phyloP scores from a whole-genome alignment of 768 basidiomycete species.

The Hypholoma sublateritium region DNA sequence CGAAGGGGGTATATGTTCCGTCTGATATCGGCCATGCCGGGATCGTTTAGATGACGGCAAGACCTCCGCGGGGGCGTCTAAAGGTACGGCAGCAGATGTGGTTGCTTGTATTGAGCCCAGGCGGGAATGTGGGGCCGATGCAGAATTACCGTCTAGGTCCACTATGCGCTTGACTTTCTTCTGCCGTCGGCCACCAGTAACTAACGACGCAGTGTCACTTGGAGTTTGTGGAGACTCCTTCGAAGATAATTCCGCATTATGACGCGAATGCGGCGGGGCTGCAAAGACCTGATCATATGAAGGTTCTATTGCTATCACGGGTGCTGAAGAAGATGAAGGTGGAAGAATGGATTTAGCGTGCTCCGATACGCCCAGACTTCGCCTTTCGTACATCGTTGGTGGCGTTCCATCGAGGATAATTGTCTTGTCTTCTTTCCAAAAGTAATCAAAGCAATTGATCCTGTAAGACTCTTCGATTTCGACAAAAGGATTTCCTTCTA shows the following conservation, averaged over 20 bases:
- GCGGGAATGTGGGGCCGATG: constrained; percentile 29
- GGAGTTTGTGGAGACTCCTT: constrained; percentile 12
- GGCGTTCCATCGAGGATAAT: constrained; percentile 73
- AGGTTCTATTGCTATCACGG: constrained; percentile 53
- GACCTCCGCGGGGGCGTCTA: background rate
- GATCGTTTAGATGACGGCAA: constrained; percentile 17
- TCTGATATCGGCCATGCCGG: constrained; percentile 52
- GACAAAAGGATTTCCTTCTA: constrained; percentile 81
- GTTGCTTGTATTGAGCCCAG: constrained; percentile 23
- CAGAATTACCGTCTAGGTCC: constrained; percentile 58
- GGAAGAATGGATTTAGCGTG: constrained; percentile 53
- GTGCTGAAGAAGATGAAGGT: constrained; percentile 44
- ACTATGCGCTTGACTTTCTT: constrained; percentile 79
- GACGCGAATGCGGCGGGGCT: constrained; percentile 10
- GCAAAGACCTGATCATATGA: constrained; percentile 23
- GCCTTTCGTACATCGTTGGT: constrained; percentile 73
- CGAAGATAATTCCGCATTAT: background rate
- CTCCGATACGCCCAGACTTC: constrained; percentile 51
- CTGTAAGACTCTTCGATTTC: constrained; percentile 76
- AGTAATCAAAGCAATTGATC: constrained; percentile 77
- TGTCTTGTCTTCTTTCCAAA: constrained; percentile 79
- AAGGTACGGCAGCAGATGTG: background rate
- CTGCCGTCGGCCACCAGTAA: constrained; percentile 43
- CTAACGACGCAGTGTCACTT: constrained; percentile 22
- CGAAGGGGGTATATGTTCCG: constrained; percentile 36